Percentiles rank a stretch among this genome's conserved stretches.
Evolutionary conservation across 169 alveolate genomes (phyloP).

Genomic region (Plasmodium inui): DNA sequence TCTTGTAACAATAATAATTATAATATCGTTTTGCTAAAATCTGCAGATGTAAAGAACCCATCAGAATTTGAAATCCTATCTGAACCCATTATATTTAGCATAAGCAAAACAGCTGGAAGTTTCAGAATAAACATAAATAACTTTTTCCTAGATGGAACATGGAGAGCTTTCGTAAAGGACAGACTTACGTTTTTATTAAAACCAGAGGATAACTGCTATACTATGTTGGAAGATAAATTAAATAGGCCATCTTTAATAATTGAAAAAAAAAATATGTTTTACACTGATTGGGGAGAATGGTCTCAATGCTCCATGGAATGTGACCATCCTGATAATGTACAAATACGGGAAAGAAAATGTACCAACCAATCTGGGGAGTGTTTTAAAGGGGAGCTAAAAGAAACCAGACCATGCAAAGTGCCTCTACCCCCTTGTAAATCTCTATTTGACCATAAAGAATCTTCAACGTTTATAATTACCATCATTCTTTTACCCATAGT

Average conservation of each 20-base stretch:
- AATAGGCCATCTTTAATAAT: constrained; percentile 51
- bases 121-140: constrained; percentile 40
- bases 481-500: constrained; percentile 27
- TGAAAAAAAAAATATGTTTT: constrained; percentile 34
- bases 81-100: constrained; percentile 37
- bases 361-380: constrained; percentile 22
- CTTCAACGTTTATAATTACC: constrained; percentile 27
- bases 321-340: constrained; percentile 51
- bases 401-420: constrained; percentile 37
- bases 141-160: constrained; percentile 39
- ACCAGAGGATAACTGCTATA: constrained; percentile 62
- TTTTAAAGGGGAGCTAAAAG: constrained; percentile 67
- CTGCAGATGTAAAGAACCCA: constrained; percentile 37
- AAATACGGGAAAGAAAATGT: constrained; percentile 69
- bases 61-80: constrained; percentile 53
- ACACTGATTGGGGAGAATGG: constrained; percentile 75
- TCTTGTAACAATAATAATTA: constrained; percentile 19
- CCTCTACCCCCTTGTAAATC: constrained; percentile 55
- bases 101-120: constrained; percentile 36
- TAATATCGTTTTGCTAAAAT: constrained; percentile 27
- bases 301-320: constrained; percentile 68
- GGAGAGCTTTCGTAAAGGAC: constrained; percentile 64
- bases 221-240: constrained; percentile 40
- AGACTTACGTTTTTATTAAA: constrained; percentile 43
- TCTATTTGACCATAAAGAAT: constrained; percentile 8